phyloP scores from a whole-genome alignment of 441 rosid species.

The Metrosideros polymorpha region DNA sequence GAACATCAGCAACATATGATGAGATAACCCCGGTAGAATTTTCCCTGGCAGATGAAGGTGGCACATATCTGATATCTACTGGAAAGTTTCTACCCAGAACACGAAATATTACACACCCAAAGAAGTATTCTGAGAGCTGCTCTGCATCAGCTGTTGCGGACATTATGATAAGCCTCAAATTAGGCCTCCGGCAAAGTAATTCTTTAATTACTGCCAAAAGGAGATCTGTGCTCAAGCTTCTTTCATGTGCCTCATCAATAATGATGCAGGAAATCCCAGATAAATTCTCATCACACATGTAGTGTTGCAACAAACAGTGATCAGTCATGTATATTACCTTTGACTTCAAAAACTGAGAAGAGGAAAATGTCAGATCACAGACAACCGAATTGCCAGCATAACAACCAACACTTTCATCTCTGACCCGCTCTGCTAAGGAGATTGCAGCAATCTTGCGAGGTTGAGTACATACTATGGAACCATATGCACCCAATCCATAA shows the following conservation, averaged over 20 bases:
- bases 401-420: slow-evolving; percentile 66
- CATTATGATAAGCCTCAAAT: slow-evolving; percentile 80
- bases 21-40: slow-evolving; percentile 30
- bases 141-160: slow-evolving; percentile 87
- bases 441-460: slow-evolving; percentile 88
- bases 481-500: slow-evolving; percentile 52
- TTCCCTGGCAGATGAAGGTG: slow-evolving; percentile 25
- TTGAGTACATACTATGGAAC: slow-evolving; percentile 76
- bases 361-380: slow-evolving; percentile 54
- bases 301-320: slow-evolving; percentile 72
- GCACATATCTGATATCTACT: slow-evolving; percentile 64
- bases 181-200: slow-evolving; percentile 44
- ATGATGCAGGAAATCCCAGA: slow-evolving; percentile 75
- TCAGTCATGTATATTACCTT: slow-evolving; percentile 78
- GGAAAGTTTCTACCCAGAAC: slow-evolving; percentile 73
- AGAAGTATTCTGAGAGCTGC: slow-evolving; percentile 72
- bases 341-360: slow-evolving; percentile 42
- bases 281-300: slow-evolving; percentile 56
- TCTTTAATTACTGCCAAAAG: slow-evolving; percentile 70
- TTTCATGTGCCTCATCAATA: slow-evolving; percentile 94
- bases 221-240: slow-evolving; percentile 91
- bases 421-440: slow-evolving; percentile 63
- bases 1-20: slow-evolving; percentile 52
- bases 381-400: slow-evolving; percentile 34
- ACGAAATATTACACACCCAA: slow-evolving; percentile 42